Evolutionary conservation across 768 basidiomycete species (phyloP).

Genomic region (Trametes maxima): DNA sequence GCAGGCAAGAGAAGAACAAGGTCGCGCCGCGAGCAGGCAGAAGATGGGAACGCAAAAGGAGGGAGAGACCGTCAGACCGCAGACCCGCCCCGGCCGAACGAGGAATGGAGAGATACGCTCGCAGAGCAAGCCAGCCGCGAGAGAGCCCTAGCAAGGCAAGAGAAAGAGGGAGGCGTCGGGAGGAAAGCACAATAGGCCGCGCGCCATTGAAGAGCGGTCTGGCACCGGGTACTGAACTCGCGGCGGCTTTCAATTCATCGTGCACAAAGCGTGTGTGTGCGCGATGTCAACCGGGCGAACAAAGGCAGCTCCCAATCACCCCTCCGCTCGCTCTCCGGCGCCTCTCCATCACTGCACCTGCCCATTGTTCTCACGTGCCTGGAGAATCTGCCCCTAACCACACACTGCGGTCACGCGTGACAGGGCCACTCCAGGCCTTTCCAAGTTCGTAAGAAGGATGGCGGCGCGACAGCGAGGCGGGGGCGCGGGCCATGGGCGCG

Average conservation of each 20-base stretch:
- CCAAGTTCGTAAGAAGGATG: slow-evolving; percentile 11
- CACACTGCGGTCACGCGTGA: slow-evolving; percentile 13
- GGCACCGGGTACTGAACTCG: slow-evolving; percentile 1
- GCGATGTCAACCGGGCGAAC: background rate
- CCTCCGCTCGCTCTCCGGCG: background rate
- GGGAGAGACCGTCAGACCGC: slow-evolving; percentile 11
- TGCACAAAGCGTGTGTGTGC: slow-evolving; percentile 4
- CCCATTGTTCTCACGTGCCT: slow-evolving; percentile 23
- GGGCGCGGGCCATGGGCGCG: background rate
- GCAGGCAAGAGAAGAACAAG: background rate
- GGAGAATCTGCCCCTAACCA: slow-evolving; percentile 12
- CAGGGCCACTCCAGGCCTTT: background rate
- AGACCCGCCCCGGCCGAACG: slow-evolving; percentile 8
- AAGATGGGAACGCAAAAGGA: background rate
- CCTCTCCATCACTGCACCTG: slow-evolving; percentile 2
- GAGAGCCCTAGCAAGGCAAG: background rate
- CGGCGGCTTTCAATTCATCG: background rate
- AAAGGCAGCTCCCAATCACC: slow-evolving; percentile 2
- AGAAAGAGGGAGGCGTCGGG: background rate
- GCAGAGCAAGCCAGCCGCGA: background rate
- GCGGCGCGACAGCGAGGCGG: background rate
- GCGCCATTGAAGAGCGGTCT: background rate
- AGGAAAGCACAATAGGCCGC: background rate
- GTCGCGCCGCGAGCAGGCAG: slow-evolving; percentile 1
- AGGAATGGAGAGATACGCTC: background rate